Evolutionary conservation across 129 eudicot species (phyloP), one percentile per base, ranked within the genome.

Genomic region (Tanacetum coccineum): DNA sequence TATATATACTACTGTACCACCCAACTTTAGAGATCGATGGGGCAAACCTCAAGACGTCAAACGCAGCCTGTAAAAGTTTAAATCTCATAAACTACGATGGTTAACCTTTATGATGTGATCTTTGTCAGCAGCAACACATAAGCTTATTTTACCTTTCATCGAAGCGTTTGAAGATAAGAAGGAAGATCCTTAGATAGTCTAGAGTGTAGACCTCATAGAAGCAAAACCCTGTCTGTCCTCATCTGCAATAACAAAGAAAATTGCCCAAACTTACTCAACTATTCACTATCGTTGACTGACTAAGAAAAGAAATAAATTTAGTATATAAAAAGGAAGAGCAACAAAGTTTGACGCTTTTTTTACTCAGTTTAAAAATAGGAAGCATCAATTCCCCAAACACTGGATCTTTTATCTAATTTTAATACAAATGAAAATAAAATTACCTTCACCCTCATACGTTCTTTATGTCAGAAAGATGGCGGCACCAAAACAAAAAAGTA

Each of bases 101-200:
- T 3, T 12, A 60, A 60, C 44, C 15, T 4, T 0, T 2, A 60
- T 32, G 13, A 50, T 62, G 13, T 52, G 5, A 60, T 8, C 49
- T 50, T 61, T 36, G 28, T n/a, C 14, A 67, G 28, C 2, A 62
- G 44, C 36, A 22, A 51, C 40, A 56, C 18, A n/a, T 32, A 21
- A 46, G 5, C 3, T 17, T 6, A 62, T 62, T 4, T 17, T 87
- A 91, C 98, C 98, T 92, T 92, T 89, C 98, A 92, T 13, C 95
- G 88, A 60, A 92, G 98, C 88, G 86, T 92, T 78, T 92, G 98
- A 68, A 92, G 98, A 71, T 92, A 95, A 46, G 89, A 75, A 67
- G 96, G 96, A 67, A 92, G 96, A 88, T 92, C 96, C 74, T 92
- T 92, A 55, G 98, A 88, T n/a, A 92, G 95, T 81, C 95, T 85